Percentiles rank a stretch among this genome's conserved stretches.
These are phyloP conservation scores for Mycena amicta DNA, from an alignment of 768 basidiomycete genomes.

Conservation along the genomic window DNA sequence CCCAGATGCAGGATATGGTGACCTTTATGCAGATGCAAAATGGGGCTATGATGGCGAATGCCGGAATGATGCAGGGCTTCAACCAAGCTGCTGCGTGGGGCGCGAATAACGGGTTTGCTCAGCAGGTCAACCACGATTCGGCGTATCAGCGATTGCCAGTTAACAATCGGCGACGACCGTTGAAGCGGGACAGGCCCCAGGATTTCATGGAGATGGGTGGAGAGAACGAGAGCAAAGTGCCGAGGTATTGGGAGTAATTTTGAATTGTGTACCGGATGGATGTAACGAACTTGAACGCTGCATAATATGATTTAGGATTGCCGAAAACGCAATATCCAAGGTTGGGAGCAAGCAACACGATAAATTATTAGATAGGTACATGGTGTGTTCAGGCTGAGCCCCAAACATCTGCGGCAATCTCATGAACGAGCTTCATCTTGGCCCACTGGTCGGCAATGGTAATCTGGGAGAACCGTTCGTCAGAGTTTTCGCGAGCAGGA, in stretches of 20 bases:
- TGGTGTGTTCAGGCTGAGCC: slow-evolving; percentile 5
- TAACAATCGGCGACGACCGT: slow-evolving; percentile 74
- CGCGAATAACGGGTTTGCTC: slow-evolving; percentile 53
- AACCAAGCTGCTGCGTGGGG: slow-evolving; percentile 40
- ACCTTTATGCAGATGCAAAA: slow-evolving; percentile 63
- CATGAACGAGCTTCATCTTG: slow-evolving; percentile 22
- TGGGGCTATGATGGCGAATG: slow-evolving; percentile 35
- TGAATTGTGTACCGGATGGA: no score
- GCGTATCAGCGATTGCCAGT: slow-evolving; percentile 86
- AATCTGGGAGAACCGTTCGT: slow-evolving; percentile 11
- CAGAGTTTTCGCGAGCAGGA: background rate
- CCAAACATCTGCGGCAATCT: slow-evolving; percentile 22
- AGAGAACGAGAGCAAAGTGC: slow-evolving; percentile 63
- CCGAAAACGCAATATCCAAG: no score
- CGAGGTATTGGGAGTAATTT: slow-evolving; percentile 83
- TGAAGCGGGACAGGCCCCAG: slow-evolving; percentile 82
- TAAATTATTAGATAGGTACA: no score
- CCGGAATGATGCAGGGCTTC: slow-evolving; percentile 42
- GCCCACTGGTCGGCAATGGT: slow-evolving; percentile 24
- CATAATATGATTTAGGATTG: no score
- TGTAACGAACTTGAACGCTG: no score
- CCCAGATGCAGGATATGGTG: slow-evolving; percentile 75
- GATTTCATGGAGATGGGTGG: slow-evolving; percentile 80
- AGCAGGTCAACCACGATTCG: slow-evolving; percentile 71
- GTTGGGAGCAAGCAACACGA: no score